Conservation (phyloP, 2,329 filamentous ascomycete species). For the Chrysoporthe cubensis region DNA sequence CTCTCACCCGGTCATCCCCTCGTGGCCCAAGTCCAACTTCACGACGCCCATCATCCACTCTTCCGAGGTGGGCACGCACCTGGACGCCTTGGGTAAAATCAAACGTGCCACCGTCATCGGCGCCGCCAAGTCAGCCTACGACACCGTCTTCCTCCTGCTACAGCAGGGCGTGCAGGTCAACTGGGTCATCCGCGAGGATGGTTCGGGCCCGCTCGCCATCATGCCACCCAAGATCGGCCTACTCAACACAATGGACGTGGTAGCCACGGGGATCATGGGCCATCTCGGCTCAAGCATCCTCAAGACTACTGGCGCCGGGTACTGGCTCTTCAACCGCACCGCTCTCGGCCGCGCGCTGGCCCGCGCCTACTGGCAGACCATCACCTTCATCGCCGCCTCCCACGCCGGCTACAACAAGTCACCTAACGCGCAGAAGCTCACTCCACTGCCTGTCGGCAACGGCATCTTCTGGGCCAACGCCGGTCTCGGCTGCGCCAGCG, state of each 20-base stretch:
- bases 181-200: constrained; percentile 60
- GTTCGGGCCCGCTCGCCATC: constrained; percentile 60
- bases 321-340: too few relatives aligned
- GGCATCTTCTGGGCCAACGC: constrained; percentile 40
- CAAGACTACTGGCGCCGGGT: too few relatives aligned
- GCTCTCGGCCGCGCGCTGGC: too few relatives aligned
- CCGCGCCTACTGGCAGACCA: too few relatives aligned
- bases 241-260: constrained; percentile 34
- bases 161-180: constrained; percentile 57
- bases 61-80: constrained; percentile 50
- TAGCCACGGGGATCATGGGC: too few relatives aligned
- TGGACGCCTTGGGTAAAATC: constrained; percentile 39
- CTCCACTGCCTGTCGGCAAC: constrained; percentile 27
- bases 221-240: constrained; percentile 42
- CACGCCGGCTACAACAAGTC: too few relatives aligned
- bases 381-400: too few relatives aligned
- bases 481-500: constrained; percentile 38
- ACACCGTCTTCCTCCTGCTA: constrained; percentile 63
- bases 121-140: constrained; percentile 65
- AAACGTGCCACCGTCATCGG: constrained; percentile 57
- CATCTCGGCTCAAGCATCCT: too few relatives aligned
- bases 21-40: constrained; percentile 53
- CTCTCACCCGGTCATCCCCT: constrained; percentile 54
- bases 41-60: constrained; percentile 60
- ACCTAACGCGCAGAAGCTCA: too few relatives aligned